Base-by-base conservation (phyloP, 2,329 filamentous ascomycete genomes). In the Lasiodiplodia sp. region DNA sequence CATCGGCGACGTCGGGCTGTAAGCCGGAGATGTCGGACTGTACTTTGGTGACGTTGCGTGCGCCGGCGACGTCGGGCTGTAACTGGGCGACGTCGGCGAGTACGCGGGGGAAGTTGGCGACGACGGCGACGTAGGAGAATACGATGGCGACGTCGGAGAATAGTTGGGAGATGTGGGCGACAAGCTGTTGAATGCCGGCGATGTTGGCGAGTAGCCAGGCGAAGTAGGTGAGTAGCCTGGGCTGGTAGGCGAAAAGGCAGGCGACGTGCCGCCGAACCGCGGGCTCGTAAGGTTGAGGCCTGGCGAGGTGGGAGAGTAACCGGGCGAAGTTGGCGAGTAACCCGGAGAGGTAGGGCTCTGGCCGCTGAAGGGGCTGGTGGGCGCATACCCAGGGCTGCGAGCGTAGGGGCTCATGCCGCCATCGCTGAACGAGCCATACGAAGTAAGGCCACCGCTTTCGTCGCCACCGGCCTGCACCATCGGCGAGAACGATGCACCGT, bases 161-260 rank as follows among this genome's bases (percentile, higher is more conserved):
- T 89, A 89, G 69, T 84, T 86, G 79, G 87, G 87, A 18, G 86
- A 88, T 0, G 82, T 82, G 1, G 81, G 80, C n/a, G 73, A 75
- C 2, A 76, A 75, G 10, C 77, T 76, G n/a, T 77, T 78, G 74
- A 86, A 88, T 71, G 83, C 86, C 53, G 87, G 87, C 16, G 92
- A 95, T 0, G 92, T 93, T 3, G 93, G 92, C 53, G 92, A 93
- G 81, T 93, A 94, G 2, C 87, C 88, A 8, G 87, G 88, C 28
- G 86, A 88, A 3, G 87, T 87, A 14, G 87, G 86, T 66, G 85
- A 87, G 78, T 88, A 89, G 69, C 84, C 86, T 53, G 87, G 87
- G 67, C 86, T 88, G 0, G 92, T 87, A 8, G 84, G 84, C 44
- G 81, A 69, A 28, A 68, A 70, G 4, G 47, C 68, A n/a, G 70